Evolutionary conservation across 495 filamentous ascomycete species (phyloP), one percentile per base, ranked within the genome.

Genomic region (Talaromyces liani): DNA sequence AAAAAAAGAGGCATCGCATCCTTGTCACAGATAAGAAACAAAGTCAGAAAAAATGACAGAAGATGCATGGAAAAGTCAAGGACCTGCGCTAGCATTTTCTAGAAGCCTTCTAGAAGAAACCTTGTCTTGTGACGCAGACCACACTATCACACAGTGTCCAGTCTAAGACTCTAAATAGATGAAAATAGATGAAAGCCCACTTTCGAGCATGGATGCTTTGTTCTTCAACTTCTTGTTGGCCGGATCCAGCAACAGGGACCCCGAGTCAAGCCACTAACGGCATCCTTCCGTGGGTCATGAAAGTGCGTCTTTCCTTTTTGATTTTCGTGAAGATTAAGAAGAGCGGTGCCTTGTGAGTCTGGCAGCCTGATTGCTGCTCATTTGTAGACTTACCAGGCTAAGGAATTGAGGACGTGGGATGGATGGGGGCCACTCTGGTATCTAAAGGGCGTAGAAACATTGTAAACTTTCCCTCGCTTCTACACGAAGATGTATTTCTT

Each of bases 61-160:
- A 56, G 20, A 14, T 56, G 53, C 22, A 29, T 16, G 53, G 20
- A 56, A 56, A 56, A 1, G 22, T 56, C 53, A 56, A 56, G 53
- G 20, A 27, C 27, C 53, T 56, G 53, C 53, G 27, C 53, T 56
- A 58, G 56, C 36, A 20, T 33, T 36, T 58, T 58, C 56, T 58
- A 36, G 56, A 58, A 36, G 56, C 9, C 29, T 58, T 58, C 56
- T 58, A 58, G 56, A 58, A 36, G 18, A 25, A 55, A 49, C 45
- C 45, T 49, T 49, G 45, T 49, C 45, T 49, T 49, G 45, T 49
- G 45, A 49, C 14, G 36, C 36, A 41, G 36, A 41, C 12, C 4
- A 16, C 36, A 16, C 36, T 36, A 10, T 36, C 9, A 36, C 33
- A 36, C 33, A 12, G 33, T 12, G 33, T 34, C 33, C 39, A 45